These are phyloP conservation scores for Adansonia digitata DNA, from an alignment of 345 rosid genomes.

Conservation along the genomic window DNA sequence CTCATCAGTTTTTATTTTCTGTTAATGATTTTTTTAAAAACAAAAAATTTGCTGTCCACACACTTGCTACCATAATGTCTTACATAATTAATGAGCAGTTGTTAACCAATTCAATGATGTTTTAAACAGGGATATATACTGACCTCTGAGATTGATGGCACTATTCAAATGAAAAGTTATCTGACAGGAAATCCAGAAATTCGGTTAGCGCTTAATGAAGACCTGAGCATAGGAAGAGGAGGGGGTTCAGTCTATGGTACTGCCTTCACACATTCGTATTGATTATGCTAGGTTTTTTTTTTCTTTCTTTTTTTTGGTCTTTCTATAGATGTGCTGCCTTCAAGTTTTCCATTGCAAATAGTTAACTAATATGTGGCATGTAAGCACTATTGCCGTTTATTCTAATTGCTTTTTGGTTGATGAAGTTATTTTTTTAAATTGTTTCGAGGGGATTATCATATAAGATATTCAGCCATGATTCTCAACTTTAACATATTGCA, in stretches of 20 bases:
- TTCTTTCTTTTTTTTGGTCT: no score
- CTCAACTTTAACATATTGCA: background rate
- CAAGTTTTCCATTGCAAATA: conserved; percentile 1
- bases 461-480: conserved; percentile 8
- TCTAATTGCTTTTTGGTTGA: background rate
- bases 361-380: background rate
- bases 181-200: conserved; percentile 97
- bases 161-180: conserved; percentile 99
- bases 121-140: conserved; percentile 79
- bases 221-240: conserved; percentile 75
- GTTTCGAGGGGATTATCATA: background rate
- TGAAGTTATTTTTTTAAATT: conserved; percentile 1
- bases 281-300: no score
- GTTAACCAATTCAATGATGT: conserved; percentile 5
- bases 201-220: conserved; percentile 92
- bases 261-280: conserved; percentile 13
- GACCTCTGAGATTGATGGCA: conserved; percentile 98
- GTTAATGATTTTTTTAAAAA: background rate
- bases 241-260: conserved; percentile 79
- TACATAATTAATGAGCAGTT: background rate
- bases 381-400: background rate
- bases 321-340: background rate
- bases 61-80: background rate
- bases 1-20: background rate
- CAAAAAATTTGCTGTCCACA: background rate